Percentiles rank a stretch among this genome's conserved stretches.
Conservation (phyloP, 768 basidiomycete genomes). For the Antrodiella citrinella region DNA sequence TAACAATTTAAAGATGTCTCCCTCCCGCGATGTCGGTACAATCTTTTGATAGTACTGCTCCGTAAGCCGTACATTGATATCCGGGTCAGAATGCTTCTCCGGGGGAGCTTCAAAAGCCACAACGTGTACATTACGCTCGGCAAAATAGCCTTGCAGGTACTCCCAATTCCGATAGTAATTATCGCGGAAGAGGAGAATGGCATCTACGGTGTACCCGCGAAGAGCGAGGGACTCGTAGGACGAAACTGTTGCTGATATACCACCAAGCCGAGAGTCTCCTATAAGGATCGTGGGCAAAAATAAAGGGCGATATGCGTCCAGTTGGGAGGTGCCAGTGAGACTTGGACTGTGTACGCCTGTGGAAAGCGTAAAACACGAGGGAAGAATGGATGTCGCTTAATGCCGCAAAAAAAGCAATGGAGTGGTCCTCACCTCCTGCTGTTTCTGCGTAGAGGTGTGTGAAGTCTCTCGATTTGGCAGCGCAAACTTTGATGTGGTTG, state of each 20-base stretch:
- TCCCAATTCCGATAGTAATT: constrained; percentile 83
- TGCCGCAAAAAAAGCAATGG: not conserved
- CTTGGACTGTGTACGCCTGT: constrained; percentile 90
- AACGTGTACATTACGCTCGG: constrained; percentile 56
- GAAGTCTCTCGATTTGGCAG: constrained; percentile 21
- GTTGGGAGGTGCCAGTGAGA: constrained; percentile 73
- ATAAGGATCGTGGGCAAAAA: constrained; percentile 83
- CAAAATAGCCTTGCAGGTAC: constrained; percentile 75
- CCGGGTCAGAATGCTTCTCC: constrained; percentile 29
- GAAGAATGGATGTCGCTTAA: not conserved
- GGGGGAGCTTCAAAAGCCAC: constrained; percentile 54
- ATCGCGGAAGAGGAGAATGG: constrained; percentile 77
- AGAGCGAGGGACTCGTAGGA: constrained; percentile 86
- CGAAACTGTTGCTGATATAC: constrained; percentile 88
- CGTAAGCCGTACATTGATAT: constrained; percentile 43
- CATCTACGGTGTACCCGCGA: constrained; percentile 86
- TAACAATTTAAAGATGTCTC: constrained; percentile 40
- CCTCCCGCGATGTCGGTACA: constrained; percentile 25
- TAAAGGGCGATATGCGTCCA: constrained; percentile 78
- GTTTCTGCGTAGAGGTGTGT: constrained; percentile 84
- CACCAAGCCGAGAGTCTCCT: constrained; percentile 85
- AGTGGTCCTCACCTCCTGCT: constrained; percentile 93
- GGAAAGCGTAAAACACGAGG: not conserved
- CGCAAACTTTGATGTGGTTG: constrained; percentile 49
- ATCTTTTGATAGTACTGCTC: constrained; percentile 67